Conservation (phyloP, 257 asterid genomes). For the Leptodermis oblonga region DNA sequence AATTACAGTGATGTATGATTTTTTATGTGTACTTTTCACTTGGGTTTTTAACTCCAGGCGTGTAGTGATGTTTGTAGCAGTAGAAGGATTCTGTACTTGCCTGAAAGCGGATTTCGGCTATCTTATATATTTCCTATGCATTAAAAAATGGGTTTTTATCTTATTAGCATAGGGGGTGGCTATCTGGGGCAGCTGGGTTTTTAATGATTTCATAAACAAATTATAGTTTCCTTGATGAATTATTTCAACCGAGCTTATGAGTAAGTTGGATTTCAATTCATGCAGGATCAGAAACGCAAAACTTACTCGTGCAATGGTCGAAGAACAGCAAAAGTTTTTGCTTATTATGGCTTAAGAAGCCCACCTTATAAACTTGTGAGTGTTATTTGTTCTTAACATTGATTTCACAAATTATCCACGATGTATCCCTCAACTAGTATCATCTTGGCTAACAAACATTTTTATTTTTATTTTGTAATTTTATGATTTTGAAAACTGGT, state of each 20-base stretch:
- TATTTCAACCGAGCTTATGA: background rate
- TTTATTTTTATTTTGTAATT: background rate
- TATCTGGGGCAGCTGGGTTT: background rate
- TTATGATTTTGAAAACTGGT: background rate
- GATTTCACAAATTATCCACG: background rate
- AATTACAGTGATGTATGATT: background rate
- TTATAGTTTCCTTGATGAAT: background rate
- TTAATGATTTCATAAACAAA: background rate
- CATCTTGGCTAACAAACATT: background rate
- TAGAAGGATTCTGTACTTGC: constrained; percentile 2
- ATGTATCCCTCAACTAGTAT: background rate
- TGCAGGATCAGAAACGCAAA: constrained; percentile 50
- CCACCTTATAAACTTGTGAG: constrained; percentile 87
- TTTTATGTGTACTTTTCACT: background rate
- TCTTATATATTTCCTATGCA: background rate
- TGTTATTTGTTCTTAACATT: constrained; percentile 4
- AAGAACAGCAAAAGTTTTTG: constrained; percentile 35
- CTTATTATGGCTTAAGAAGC: constrained; percentile 71
- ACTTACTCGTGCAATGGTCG: constrained; percentile 17
- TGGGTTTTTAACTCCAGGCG: background rate
- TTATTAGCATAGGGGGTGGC: too few species aligned
- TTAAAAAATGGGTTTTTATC: background rate
- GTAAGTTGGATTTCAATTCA: background rate
- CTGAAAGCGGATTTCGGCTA: background rate
- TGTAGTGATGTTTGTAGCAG: background rate